phyloP scores from a whole-genome alignment of 495 filamentous ascomycete genomes.

The Daldinia grandis region DNA sequence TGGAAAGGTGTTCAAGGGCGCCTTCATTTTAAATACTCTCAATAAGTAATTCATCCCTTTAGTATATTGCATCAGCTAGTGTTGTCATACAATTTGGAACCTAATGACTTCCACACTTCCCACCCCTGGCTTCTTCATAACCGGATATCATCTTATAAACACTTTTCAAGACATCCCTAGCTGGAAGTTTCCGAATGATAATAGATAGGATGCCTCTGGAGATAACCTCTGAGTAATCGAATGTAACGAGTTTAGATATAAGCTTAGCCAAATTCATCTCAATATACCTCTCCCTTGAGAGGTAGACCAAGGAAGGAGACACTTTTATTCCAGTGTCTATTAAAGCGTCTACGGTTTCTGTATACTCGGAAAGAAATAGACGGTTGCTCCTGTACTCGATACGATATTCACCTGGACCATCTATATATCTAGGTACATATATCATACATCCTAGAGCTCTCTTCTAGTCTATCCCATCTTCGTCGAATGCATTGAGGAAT shows the following conservation, averaged over 20 bases:
- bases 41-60: no score
- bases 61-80: no score
- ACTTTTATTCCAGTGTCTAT: constrained; percentile 10
- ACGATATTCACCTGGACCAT: background rate
- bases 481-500: background rate
- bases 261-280: constrained; percentile 20
- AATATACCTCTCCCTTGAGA: background rate
- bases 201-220: background rate
- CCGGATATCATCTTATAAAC: constrained; percentile 15
- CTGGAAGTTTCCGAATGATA: background rate
- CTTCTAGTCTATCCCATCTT: background rate
- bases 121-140: constrained; percentile 3
- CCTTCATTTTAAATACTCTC: no score
- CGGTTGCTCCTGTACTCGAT: background rate
- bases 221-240: background rate
- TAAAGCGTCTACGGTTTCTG: constrained; percentile 7
- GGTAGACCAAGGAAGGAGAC: background rate
- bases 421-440: background rate
- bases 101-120: background rate
- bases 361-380: constrained; percentile 2
- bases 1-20: no score
- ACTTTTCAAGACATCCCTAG: background rate
- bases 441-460: background rate
- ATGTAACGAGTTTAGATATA: background rate
- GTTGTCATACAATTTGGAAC: no score